A percentile compares a stretch with the other conserved stretches of the same genome.
These are phyloP conservation scores for Polyplosphaeria fusca DNA, from an alignment of 495 filamentous ascomycete genomes.

Conservation along the genomic window DNA sequence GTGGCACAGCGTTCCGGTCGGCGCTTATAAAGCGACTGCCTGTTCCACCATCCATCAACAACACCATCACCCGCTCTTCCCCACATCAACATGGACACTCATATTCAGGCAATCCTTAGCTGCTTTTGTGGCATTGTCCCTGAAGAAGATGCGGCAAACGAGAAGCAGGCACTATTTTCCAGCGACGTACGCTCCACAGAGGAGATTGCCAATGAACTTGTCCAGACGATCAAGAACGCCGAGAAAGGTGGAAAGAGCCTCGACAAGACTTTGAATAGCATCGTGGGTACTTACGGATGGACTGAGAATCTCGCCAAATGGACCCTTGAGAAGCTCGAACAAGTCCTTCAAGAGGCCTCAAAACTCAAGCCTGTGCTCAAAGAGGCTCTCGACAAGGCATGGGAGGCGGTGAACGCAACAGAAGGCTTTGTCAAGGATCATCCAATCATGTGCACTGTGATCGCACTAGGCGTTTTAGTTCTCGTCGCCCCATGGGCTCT, in stretches of 20 bases:
- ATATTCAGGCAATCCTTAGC: slow-evolving; percentile 1
- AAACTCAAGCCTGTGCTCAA: slow-evolving; percentile 39
- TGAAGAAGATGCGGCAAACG: not conserved
- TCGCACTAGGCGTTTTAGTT: slow-evolving; percentile 52
- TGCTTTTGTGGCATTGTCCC: slow-evolving; percentile 5
- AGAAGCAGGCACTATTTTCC: not conserved
- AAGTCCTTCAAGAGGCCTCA: slow-evolving; percentile 36
- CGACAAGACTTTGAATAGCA: slow-evolving; percentile 1
- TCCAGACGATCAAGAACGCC: slow-evolving; percentile 11
- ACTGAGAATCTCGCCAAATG: slow-evolving; percentile 41
- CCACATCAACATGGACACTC: not conserved
- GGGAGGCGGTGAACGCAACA: slow-evolving; percentile 30
- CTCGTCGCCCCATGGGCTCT: slow-evolving; percentile 47
- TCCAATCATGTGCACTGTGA: slow-evolving; percentile 46
- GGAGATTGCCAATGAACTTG: slow-evolving; percentile 3
- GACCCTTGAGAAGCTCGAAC: slow-evolving; percentile 39
- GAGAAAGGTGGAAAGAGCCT: slow-evolving; percentile 14
- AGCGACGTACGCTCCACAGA: slow-evolving; percentile 3
- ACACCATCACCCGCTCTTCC: not conserved
- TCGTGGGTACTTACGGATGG: slow-evolving; percentile 40
- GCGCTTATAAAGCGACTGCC: no score
- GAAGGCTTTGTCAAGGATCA: slow-evolving; percentile 45
- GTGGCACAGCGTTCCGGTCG: no score
- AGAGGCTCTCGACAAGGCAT: slow-evolving; percentile 40
- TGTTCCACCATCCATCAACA: not conserved